phyloP scores from a whole-genome alignment of 1,284 basidiomycete genomes.

The Cystobasidiaceae sp. region DNA sequence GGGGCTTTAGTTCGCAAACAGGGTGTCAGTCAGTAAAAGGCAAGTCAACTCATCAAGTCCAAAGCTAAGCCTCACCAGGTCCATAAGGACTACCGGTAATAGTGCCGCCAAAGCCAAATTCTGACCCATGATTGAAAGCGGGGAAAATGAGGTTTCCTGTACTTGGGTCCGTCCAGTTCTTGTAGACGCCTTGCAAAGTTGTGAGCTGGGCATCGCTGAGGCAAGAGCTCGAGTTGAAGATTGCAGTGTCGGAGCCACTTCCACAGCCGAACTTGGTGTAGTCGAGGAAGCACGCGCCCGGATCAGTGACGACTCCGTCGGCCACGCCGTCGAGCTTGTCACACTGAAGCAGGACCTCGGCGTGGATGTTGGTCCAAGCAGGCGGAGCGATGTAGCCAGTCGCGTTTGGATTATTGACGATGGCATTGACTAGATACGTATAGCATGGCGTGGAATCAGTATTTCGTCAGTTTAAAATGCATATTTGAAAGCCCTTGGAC shows the following conservation, averaged over 20 bases:
- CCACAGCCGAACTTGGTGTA: slow-evolving; percentile 32
- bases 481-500: background rate
- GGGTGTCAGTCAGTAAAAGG: too few species aligned
- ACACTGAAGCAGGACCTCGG: slow-evolving; percentile 39
- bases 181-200: slow-evolving; percentile 37
- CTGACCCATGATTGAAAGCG: slow-evolving; percentile 36
- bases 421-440: slow-evolving; percentile 34
- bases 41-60: too few species aligned
- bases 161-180: slow-evolving; percentile 14
- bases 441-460: too few species aligned
- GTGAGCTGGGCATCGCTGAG: slow-evolving; percentile 30
- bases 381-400: slow-evolving; percentile 27
- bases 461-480: too few species aligned
- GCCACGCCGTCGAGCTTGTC: slow-evolving; percentile 42
- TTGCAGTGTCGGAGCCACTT: background rate
- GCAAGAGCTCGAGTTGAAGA: slow-evolving; percentile 32
- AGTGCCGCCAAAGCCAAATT: slow-evolving; percentile 22
- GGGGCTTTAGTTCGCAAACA: too few species aligned
- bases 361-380: slow-evolving; percentile 35
- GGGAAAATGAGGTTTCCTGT: slow-evolving; percentile 33
- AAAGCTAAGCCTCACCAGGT: too few species aligned
- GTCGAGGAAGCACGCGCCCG: slow-evolving; percentile 35
- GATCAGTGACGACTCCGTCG: slow-evolving; percentile 41
- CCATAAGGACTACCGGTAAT: slow-evolving; percentile 32
- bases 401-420: slow-evolving; percentile 33